Evolutionary conservation across 169 alveolate species (phyloP).

Genomic region (Cyclospora cayetanensis): DNA sequence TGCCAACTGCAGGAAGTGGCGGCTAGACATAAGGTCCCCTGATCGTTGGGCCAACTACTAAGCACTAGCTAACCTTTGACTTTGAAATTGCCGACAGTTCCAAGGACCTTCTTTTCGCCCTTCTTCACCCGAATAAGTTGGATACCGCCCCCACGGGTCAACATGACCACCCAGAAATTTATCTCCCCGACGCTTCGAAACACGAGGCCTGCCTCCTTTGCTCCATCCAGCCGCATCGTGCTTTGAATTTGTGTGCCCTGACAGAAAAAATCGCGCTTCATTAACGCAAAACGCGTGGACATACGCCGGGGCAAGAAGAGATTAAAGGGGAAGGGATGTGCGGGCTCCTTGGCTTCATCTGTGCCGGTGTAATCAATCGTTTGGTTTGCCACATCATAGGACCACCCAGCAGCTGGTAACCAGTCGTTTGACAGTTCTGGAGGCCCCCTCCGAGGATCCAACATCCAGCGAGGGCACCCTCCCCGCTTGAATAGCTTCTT

Average conservation of each 20-base stretch:
- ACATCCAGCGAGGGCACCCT: conserved; percentile 62
- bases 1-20: background rate
- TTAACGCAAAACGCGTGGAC: conserved; percentile 29
- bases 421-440: conserved; percentile 16
- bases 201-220: conserved; percentile 46
- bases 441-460: conserved; percentile 55
- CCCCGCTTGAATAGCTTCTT: background rate
- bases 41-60: background rate
- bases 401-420: conserved; percentile 45
- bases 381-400: background rate
- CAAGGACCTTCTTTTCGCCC: conserved; percentile 20
- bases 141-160: background rate
- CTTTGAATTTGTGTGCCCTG: conserved; percentile 46
- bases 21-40: background rate
- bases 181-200: conserved; percentile 56
- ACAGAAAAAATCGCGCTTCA: conserved; percentile 44
- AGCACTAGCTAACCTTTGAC: background rate
- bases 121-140: conserved; percentile 48
- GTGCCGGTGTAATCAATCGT: background rate
- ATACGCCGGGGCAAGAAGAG: conserved; percentile 51
- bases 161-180: conserved; percentile 60
- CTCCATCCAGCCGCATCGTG: background rate
- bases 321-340: conserved; percentile 54
- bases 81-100: background rate
- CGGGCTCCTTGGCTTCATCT: conserved; percentile 47